Base-by-base conservation (phyloP, 1,284 basidiomycete species). In the Chalciporus sp. region DNA sequence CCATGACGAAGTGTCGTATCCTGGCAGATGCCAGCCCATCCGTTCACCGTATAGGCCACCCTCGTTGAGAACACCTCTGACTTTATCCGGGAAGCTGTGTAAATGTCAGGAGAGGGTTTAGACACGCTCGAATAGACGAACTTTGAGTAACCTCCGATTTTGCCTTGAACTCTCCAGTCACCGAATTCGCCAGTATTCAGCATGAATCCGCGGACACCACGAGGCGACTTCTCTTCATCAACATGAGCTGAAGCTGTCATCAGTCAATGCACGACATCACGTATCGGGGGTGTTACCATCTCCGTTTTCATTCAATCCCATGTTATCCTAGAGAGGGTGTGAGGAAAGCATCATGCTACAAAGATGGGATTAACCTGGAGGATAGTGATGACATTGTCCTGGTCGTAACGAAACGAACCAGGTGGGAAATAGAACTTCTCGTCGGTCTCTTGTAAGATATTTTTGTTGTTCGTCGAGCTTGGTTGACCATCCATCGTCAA, bases 91-190 rank as follows among this genome's bases (percentile, higher is more conserved):
- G 72, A 77, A 91, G 56, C 82, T 57, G 17, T 44, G n/a, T 26
- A 40, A 27, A 43, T 19, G 27, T 59, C 20, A 56, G n/a, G 53
- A 46, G 43, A 17, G 44, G 31, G 46, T 35, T 14, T n/a, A 33
- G 11, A 2, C 17, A 14, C 7, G 14, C 20, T 40, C 16, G 42
- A 42, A 29, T n/a, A 27, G n/a, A 68, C 80, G 29, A 65, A 90
- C 88, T 74, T 72, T 0, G 72, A 81, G 67, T 92, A 92, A 12
- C 91, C 90, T 17, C 88, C 88, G 6, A 86, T 61, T 67, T 92
- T 93, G 37, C 91, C 91, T 71, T 92, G 89, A 0, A 93, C 88
- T 59, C 82, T 90, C 91, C 92, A 94, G 7, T 76, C 72, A 2
- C 76, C 75, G 63, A 90, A 88, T 17, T 73, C 74, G 16, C 86